These are phyloP conservation scores for Penicillium lagena DNA, from an alignment of 495 filamentous ascomycete species.

Conservation along the genomic window DNA sequence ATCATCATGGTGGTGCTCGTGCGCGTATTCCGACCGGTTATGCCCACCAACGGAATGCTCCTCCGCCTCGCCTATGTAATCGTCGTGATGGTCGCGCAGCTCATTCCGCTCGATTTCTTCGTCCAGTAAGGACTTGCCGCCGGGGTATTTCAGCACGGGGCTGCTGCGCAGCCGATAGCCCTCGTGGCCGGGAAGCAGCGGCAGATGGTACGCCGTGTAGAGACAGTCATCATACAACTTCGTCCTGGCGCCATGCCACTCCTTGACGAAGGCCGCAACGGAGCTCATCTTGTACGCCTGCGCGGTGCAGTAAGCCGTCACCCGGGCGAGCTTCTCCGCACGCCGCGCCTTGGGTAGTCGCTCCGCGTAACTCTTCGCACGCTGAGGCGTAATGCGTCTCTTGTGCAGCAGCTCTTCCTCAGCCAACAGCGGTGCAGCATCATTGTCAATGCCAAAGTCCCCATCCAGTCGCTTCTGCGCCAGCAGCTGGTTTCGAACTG, in stretches of 20 bases:
- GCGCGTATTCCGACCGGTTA: constrained; percentile 27
- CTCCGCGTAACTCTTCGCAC: constrained; percentile 92
- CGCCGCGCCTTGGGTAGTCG: constrained; percentile 83
- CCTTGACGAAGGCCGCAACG: constrained; percentile 80
- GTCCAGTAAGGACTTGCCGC: constrained; percentile 86
- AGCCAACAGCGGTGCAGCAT: constrained; percentile 65
- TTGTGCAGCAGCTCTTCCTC: constrained; percentile 67
- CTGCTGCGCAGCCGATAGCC: constrained; percentile 85
- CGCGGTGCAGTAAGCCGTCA: constrained; percentile 95
- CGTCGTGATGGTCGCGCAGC: constrained; percentile 80
- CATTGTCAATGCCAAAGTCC: constrained; percentile 54
- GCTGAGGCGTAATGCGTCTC: constrained; percentile 49
- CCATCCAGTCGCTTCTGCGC: constrained; percentile 33
- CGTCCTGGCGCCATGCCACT: constrained; percentile 83
- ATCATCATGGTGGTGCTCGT: constrained; percentile 10
- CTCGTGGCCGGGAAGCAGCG: constrained; percentile 74
- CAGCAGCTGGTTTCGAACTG: constrained; percentile 28
- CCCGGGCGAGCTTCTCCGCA: constrained; percentile 77
- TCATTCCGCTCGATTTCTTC: constrained; percentile 97
- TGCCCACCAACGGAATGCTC: constrained; percentile 32
- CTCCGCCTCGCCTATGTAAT: constrained; percentile 61
- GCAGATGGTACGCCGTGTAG: constrained; percentile 91
- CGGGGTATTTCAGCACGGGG: constrained; percentile 84
- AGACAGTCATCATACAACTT: constrained; percentile 99
- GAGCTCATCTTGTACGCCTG: constrained; percentile 84